A percentile compares a stretch with the other conserved stretches of the same genome.
These are phyloP conservation scores for Neoscytalidium dimidiatum DNA, from an alignment of 2,329 filamentous ascomycete genomes.

Conservation along the genomic window DNA sequence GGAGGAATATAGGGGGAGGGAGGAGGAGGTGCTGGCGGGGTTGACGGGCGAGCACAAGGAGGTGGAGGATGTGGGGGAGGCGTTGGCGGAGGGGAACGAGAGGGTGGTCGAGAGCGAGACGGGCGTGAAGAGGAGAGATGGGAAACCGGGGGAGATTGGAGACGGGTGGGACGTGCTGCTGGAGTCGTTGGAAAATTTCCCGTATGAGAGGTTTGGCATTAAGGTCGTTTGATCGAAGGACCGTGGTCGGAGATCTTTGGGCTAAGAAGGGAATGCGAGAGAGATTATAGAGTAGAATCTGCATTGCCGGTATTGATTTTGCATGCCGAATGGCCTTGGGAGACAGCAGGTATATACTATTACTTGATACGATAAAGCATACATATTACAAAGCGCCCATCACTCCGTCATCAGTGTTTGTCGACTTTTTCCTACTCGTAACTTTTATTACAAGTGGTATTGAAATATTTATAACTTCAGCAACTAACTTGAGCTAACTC, in stretches of 20 bases:
- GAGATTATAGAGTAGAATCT: too few relatives aligned
- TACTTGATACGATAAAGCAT: too few relatives aligned
- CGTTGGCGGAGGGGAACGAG: constrained; percentile 36
- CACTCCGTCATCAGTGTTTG: too few relatives aligned
- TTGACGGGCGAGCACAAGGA: constrained; percentile 70
- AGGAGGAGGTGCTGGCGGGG: constrained; percentile 82
- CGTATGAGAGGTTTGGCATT: constrained; percentile 63
- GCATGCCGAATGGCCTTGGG: too few relatives aligned
- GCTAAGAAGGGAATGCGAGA: too few relatives aligned
- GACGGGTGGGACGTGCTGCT: constrained; percentile 63
- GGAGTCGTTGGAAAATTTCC: constrained; percentile 58
- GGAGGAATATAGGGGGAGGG: constrained; percentile 73
- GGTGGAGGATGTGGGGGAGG: constrained; percentile 40
- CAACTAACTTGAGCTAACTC: too few relatives aligned
- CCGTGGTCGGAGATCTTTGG: neutral
- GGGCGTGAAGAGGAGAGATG: constrained; percentile 43
- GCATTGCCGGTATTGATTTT: too few relatives aligned
- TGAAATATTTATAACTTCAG: too few relatives aligned
- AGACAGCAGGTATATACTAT: too few relatives aligned
- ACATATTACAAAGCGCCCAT: too few relatives aligned
- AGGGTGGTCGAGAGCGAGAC: constrained; percentile 36
- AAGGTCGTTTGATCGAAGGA: neutral
- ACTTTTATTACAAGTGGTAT: too few relatives aligned
- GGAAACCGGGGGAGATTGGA: constrained; percentile 55
- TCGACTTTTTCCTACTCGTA: too few relatives aligned